Conservation (phyloP, 768 basidiomycete species). For the Brasilioporus rufonigricans region DNA sequence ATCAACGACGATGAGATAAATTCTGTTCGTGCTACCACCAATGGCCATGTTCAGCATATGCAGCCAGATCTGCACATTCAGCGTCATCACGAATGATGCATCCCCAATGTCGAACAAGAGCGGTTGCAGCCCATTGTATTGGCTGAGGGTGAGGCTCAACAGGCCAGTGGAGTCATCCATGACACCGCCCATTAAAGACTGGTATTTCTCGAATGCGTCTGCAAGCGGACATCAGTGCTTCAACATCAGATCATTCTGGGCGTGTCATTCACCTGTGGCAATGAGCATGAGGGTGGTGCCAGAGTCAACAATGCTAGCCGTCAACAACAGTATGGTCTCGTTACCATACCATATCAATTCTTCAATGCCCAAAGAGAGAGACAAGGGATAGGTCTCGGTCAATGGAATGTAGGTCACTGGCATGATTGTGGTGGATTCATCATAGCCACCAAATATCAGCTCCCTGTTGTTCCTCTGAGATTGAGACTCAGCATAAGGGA, state of each 20-base stretch:
- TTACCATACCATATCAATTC: slow-evolving; percentile 28
- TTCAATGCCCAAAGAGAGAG: slow-evolving; percentile 32
- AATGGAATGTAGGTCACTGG: no score
- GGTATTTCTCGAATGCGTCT: neutral
- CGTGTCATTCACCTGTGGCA: slow-evolving; percentile 14
- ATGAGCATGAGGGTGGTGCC: slow-evolving; percentile 29
- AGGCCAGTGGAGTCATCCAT: neutral
- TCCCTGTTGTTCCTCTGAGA: no score
- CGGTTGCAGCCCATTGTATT: neutral
- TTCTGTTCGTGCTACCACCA: neutral
- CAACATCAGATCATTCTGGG: neutral
- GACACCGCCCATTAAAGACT: neutral
- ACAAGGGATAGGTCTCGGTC: slow-evolving; percentile 22
- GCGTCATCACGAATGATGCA: neutral
- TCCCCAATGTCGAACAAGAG: no score
- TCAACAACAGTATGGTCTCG: no score
- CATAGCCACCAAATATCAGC: no score
- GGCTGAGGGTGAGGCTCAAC: neutral
- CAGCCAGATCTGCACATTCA: neutral
- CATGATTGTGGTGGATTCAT: no score
- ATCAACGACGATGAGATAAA: neutral
- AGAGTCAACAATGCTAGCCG: no score
- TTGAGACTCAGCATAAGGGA: no score
- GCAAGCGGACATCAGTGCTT: neutral
- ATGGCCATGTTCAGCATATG: neutral